These are phyloP conservation scores for Kockovaella imperatae DNA, from an alignment of 768 basidiomycete genomes.

Conservation along the genomic window DNA sequence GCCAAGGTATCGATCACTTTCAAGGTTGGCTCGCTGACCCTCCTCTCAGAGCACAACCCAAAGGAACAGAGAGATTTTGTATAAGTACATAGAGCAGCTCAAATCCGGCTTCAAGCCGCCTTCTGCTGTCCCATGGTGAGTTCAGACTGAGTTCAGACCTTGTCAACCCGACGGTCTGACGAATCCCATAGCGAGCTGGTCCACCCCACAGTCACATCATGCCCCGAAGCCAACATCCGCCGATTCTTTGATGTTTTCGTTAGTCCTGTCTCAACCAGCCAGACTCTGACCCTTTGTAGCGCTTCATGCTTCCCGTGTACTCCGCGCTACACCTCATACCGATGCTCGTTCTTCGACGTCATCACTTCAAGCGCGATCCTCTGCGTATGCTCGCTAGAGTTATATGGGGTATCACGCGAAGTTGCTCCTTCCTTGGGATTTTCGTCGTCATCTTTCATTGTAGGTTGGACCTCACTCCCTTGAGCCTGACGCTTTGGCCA, in stretches of 20 bases:
- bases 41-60: constrained; percentile 29
- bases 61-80: constrained; percentile 25
- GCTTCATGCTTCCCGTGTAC: constrained; percentile 54
- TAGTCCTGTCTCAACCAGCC: constrained; percentile 50
- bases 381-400: constrained; percentile 59
- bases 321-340: constrained; percentile 86
- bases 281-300: constrained; percentile 7
- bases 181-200: constrained; percentile 53
- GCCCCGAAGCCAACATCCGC: constrained; percentile 55
- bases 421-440: constrained; percentile 75
- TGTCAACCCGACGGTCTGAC: background rate
- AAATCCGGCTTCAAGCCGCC: constrained; percentile 33
- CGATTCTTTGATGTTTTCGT: constrained; percentile 74
- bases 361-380: constrained; percentile 60
- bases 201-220: constrained; percentile 66
- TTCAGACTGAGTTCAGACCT: background rate
- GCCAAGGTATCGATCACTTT: constrained; percentile 52
- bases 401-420: constrained; percentile 64
- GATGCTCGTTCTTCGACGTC: constrained; percentile 69
- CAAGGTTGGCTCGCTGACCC: constrained; percentile 45
- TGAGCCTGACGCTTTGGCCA: constrained; percentile 1
- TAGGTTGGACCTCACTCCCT: constrained; percentile 43
- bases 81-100: constrained; percentile 20
- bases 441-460: constrained; percentile 78
- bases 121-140: constrained; percentile 43